These are phyloP conservation scores for Hyphopichia fennica DNA, from an alignment of 1,139 yeast species.

Conservation along the genomic window DNA sequence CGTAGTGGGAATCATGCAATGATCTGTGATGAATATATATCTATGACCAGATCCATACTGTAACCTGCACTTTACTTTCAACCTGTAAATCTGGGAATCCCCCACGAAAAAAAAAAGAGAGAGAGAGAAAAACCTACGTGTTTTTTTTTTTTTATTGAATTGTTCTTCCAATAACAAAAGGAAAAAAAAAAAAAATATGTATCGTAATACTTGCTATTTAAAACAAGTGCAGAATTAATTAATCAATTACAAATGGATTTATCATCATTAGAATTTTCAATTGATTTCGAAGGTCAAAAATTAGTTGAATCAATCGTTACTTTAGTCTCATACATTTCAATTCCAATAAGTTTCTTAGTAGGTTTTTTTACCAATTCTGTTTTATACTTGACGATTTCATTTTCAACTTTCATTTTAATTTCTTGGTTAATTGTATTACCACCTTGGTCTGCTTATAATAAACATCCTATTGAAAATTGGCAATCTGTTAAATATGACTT, in stretches of 20 bases:
- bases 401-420: constrained; percentile 33
- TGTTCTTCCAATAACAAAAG: no score
- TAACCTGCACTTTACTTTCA: no score
- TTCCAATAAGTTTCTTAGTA: constrained; percentile 36
- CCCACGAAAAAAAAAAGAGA: no score
- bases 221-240: neutral
- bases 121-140: neutral
- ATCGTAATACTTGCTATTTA: neutral
- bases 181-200: neutral
- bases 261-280: constrained; percentile 47
- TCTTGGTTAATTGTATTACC: constrained; percentile 48
- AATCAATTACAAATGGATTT: neutral
- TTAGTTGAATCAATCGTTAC: constrained; percentile 29
- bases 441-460: constrained; percentile 55
- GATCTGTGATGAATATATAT: no score
- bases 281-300: constrained; percentile 64
- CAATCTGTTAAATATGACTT: constrained; percentile 28
- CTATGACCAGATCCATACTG: no score
- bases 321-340: constrained; percentile 18
- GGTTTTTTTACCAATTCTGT: constrained; percentile 50
- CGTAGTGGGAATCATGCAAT: no score
- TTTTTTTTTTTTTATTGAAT: no score
- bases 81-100: no score
- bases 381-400: constrained; percentile 31
- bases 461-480: constrained; percentile 43